These are phyloP conservation scores for Saitozyma podzolica DNA, from an alignment of 768 basidiomycete genomes.

Conservation along the genomic window DNA sequence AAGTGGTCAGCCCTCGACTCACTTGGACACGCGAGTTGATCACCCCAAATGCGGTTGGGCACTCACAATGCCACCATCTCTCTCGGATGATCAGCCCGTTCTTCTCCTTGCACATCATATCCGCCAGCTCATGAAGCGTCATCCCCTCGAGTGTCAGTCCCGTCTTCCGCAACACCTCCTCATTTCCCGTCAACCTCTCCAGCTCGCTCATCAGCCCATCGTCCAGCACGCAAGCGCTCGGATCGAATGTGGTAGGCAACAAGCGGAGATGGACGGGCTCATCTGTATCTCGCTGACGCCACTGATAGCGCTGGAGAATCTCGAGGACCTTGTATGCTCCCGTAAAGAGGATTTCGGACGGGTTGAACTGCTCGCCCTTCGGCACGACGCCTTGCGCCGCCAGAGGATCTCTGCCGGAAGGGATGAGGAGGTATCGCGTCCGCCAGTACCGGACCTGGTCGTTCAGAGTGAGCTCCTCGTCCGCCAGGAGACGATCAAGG, in stretches of 20 bases:
- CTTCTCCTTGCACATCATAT: slow-evolving; percentile 58
- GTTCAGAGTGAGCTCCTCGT: slow-evolving; percentile 56
- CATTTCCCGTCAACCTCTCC: slow-evolving; percentile 66
- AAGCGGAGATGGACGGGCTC: slow-evolving; percentile 66
- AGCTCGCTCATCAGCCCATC: slow-evolving; percentile 74
- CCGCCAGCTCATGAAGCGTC: slow-evolving; percentile 59
- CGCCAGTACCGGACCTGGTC: slow-evolving; percentile 83
- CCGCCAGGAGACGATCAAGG: slow-evolving; percentile 51
- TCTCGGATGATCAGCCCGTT: slow-evolving; percentile 76
- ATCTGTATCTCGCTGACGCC: slow-evolving; percentile 66
- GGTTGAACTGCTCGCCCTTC: slow-evolving; percentile 65
- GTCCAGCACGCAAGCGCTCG: slow-evolving; percentile 75
- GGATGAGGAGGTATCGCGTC: slow-evolving; percentile 89
- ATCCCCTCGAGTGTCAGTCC: slow-evolving; percentile 62
- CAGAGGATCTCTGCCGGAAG: slow-evolving; percentile 72
- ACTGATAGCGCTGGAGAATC: slow-evolving; percentile 77
- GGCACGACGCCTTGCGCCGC: slow-evolving; percentile 50
- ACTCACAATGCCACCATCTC: slow-evolving; percentile 72
- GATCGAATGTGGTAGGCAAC: slow-evolving; percentile 80
- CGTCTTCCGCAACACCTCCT: slow-evolving; percentile 23
- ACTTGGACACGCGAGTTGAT: background rate
- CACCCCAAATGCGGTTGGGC: too few relatives aligned
- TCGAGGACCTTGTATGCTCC: slow-evolving; percentile 92
- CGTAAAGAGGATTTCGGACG: slow-evolving; percentile 77
- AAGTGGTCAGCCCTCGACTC: slow-evolving; percentile 5